Conservation (phyloP, 163 green algal species). For the Scenedesmus sp. region DNA sequence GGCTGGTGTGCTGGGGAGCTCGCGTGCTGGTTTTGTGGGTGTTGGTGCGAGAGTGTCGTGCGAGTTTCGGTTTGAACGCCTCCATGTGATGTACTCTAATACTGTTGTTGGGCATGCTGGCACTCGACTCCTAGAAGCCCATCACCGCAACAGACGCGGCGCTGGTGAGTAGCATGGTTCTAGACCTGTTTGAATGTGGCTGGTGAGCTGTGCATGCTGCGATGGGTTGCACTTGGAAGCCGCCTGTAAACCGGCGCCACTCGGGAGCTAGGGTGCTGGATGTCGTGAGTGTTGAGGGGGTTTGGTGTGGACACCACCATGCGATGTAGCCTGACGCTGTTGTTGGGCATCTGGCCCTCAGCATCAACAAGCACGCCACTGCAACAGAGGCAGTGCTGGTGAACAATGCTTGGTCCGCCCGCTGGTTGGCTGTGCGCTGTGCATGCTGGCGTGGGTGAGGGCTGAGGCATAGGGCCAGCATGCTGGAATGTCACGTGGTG, state of each 20-base stretch:
- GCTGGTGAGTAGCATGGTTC: constrained; percentile 48
- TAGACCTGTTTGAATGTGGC: not conserved
- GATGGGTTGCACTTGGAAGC: not conserved
- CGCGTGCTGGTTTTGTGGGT: not conserved
- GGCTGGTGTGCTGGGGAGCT: no score
- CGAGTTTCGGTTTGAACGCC: no score
- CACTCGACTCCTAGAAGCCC: constrained; percentile 76
- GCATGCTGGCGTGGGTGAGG: no score
- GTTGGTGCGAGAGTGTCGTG: no score
- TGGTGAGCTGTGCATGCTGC: not conserved
- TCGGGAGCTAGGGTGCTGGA: no score
- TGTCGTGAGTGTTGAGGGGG: no score
- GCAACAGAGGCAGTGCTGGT: constrained; percentile 68
- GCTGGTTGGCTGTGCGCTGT: no score
- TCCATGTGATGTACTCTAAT: no score
- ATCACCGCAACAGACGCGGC: constrained; percentile 69
- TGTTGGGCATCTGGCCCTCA: not conserved
- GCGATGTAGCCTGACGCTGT: constrained; percentile 69
- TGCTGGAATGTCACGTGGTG: no score
- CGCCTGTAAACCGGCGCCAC: no score
- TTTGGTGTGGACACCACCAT: not conserved
- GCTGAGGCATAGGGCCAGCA: no score
- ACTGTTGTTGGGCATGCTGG: constrained; percentile 74
- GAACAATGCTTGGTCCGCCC: not conserved
- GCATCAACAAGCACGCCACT: not conserved